Conservation (phyloP, 2,329 filamentous ascomycete genomes). For the Paramyrothecium sp. region DNA sequence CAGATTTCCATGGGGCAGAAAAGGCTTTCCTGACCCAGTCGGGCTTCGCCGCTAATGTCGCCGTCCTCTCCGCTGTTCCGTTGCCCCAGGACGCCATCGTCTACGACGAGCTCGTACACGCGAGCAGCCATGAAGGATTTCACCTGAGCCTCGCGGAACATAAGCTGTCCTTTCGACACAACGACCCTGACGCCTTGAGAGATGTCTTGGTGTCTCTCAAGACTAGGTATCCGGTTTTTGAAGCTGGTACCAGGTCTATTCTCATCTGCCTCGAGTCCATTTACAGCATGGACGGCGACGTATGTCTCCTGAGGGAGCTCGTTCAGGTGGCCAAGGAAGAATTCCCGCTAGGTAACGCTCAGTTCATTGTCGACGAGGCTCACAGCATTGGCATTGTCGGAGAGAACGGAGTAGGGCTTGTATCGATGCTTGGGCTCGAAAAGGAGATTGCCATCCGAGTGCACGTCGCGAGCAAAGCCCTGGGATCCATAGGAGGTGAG, state of each 20-base stretch:
- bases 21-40: constrained; percentile 60
- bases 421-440: constrained; percentile 46
- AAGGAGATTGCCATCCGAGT: constrained; percentile 43
- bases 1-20: constrained; percentile 57
- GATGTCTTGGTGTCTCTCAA: constrained; percentile 27
- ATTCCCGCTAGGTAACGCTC: constrained; percentile 30
- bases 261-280: constrained; percentile 36
- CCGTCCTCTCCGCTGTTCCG: constrained; percentile 46
- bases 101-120: constrained; percentile 65
- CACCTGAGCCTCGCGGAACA: constrained; percentile 46
- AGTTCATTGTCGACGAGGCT: constrained; percentile 54
- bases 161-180: constrained; percentile 40
- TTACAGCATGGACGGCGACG: constrained; percentile 45
- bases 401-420: constrained; percentile 43
- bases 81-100: constrained; percentile 52
- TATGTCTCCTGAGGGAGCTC: constrained; percentile 33
- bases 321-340: constrained; percentile 27
- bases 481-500: constrained; percentile 16
- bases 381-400: constrained; percentile 51
- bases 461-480: constrained; percentile 51
- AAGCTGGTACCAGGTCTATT: constrained; percentile 24
- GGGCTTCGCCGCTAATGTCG: constrained; percentile 51
- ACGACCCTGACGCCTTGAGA: constrained; percentile 34
- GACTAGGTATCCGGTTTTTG: constrained; percentile 22
- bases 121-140: constrained; percentile 65